These are phyloP conservation scores for Tuber aestivum DNA, from an alignment of 495 filamentous ascomycete species.

Conservation along the genomic window DNA sequence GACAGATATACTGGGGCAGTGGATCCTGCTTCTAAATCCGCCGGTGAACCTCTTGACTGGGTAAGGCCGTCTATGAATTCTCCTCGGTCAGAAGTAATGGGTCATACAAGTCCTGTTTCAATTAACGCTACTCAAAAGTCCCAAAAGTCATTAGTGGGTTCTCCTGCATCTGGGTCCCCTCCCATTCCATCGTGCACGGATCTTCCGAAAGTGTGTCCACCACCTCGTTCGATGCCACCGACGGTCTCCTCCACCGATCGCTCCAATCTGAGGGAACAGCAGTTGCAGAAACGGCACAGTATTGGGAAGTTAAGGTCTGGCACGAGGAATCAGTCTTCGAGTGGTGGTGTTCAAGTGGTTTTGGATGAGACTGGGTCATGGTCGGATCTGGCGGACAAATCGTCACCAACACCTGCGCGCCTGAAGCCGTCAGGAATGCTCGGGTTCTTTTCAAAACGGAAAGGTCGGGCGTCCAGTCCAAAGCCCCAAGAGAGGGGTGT, in stretches of 20 bases:
- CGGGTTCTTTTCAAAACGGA: constrained; percentile 80
- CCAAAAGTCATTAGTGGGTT: constrained; percentile 37
- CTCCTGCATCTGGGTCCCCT: constrained; percentile 39
- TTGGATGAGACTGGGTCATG: constrained; percentile 82
- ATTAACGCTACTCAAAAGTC: constrained; percentile 29
- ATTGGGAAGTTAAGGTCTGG: constrained; percentile 44
- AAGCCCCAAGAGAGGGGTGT: constrained; percentile 92
- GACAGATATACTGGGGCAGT: constrained; percentile 40
- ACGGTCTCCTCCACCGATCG: constrained; percentile 51
- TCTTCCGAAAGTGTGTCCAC: constrained; percentile 6
- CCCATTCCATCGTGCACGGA: constrained; percentile 38
- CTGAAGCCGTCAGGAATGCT: constrained; percentile 69
- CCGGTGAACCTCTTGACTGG: constrained; percentile 34
- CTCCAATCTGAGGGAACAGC: constrained; percentile 35
- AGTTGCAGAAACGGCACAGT: constrained; percentile 42
- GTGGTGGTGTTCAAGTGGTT: constrained; percentile 85
- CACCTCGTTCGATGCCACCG: constrained; percentile 17
- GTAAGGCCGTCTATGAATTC: constrained; percentile 38
- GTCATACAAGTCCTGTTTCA: constrained; percentile 30
- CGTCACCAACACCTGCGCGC: constrained; percentile 60
- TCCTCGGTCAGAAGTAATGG: constrained; percentile 13
- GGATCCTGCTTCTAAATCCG: constrained; percentile 37
- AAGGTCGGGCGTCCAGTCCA: constrained; percentile 81
- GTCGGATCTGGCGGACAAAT: constrained; percentile 80
- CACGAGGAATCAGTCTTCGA: constrained; percentile 63